Conservation (phyloP, 208 protist species). For the Trichomonas tenax region DNA sequence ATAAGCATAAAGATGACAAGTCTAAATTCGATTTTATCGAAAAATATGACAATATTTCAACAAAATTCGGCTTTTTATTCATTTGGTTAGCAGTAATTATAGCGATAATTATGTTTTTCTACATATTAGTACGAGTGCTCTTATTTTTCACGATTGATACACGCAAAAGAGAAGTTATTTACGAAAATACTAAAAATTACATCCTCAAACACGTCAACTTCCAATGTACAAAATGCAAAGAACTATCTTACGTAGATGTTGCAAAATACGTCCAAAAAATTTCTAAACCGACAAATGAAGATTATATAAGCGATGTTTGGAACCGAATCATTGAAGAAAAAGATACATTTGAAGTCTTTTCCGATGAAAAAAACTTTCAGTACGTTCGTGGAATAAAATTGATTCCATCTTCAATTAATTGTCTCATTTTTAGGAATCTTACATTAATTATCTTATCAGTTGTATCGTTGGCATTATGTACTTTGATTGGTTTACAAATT, state of each 20-base stretch:
- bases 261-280: background rate
- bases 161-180: background rate
- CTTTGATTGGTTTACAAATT: background rate
- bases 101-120: background rate
- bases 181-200: background rate
- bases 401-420: background rate
- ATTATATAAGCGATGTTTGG: background rate
- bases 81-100: background rate
- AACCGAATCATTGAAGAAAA: background rate
- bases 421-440: background rate
- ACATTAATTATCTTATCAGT: background rate
- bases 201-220: background rate
- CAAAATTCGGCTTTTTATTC: background rate
- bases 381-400: background rate
- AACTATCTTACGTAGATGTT: background rate
- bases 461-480: background rate
- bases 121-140: background rate
- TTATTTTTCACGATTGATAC: background rate
- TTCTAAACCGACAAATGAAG: background rate
- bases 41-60: background rate
- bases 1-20: background rate
- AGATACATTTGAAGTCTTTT: background rate
- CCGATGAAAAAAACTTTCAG: background rate
- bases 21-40: background rate
- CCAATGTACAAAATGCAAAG: background rate